These are phyloP conservation scores for Metschnikowia santaceciliae DNA, from an alignment of 805 yeast genomes.

Conservation along the genomic window DNA sequence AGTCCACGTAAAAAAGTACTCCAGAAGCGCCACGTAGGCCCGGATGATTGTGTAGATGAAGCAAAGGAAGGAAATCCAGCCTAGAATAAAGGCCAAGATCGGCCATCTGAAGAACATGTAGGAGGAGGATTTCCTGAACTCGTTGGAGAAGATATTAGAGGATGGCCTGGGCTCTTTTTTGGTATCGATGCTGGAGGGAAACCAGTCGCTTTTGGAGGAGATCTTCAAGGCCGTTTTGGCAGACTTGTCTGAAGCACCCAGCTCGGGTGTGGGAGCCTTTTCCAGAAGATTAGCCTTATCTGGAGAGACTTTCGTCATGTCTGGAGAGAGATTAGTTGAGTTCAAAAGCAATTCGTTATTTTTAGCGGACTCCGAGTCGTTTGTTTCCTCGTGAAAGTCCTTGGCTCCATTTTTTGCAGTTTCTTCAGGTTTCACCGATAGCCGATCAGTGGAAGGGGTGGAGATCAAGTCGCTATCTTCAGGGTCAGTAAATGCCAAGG, in stretches of 20 bases:
- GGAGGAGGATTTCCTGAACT: slow-evolving; percentile 33
- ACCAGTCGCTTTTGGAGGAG: slow-evolving; percentile 26
- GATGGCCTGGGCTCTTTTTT: slow-evolving; percentile 4
- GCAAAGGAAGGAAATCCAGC: slow-evolving; percentile 54
- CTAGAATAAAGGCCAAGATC: slow-evolving; percentile 44
- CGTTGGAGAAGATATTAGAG: slow-evolving; percentile 25
- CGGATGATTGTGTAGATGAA: slow-evolving; percentile 50
- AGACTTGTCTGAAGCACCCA: not conserved
- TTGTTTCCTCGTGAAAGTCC: no score
- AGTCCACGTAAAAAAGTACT: slow-evolving; percentile 55
- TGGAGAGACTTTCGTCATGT: not conserved
- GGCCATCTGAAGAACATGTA: slow-evolving; percentile 61
- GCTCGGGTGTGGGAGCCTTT: not conserved
- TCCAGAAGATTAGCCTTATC: no score
- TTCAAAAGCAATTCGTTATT: not conserved
- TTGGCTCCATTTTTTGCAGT: not conserved
- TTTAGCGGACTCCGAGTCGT: not conserved
- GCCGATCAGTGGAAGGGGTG: slow-evolving; percentile 6
- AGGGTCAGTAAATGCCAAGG: slow-evolving; percentile 35
- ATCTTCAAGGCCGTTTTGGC: slow-evolving; percentile 18
- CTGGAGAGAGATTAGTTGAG: not conserved
- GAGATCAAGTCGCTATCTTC: slow-evolving; percentile 15
- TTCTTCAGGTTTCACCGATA: slow-evolving; percentile 5
- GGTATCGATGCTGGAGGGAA: slow-evolving; percentile 18
- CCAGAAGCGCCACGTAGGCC: slow-evolving; percentile 59